Base-by-base conservation (phyloP, 2,329 filamentous ascomycete species). In the Onygena corvina region DNA sequence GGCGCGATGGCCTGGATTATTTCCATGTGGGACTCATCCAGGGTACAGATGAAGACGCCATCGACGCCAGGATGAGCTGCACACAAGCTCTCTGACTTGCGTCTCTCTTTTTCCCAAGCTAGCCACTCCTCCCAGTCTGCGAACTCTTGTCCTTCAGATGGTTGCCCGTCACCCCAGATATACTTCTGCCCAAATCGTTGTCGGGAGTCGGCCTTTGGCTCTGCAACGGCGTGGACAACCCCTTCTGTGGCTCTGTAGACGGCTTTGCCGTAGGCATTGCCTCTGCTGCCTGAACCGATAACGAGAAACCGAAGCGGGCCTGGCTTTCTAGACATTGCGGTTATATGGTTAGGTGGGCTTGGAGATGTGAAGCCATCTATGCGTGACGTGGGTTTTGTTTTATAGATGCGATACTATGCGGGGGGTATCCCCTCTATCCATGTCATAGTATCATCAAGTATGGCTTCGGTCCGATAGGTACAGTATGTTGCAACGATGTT, bases 1-100 rank as follows among this genome's bases (percentile, higher is more conserved):
- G 77, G 77, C 1, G 84, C 82, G 47, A 94, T 73, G 1, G 79
- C 84, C 36, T 82, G 74, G 18, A 94, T 76, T 44, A 90, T 86
- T 50, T 88, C 82, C 46, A 80, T 80, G 65, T 98, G 92, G 69
- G 86, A 82, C 66, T 94, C 85, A 64, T 98, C 92, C 7, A 90
- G 74, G 1, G 93, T 87, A 64, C 81, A 84, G 40, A 86, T 74
- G 57, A 84, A 81, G 11, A 80, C 75, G 0, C 76, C 82, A 53
- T 84, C 80, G 2, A 84, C 73, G 1, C 80, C 80, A 0, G 50
- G 4, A 74, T 71, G 61, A 3, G 56, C 12, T n/a, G 42, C 8
- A 23, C 25, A 23, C 21, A 27, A 31, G 1, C 70, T 69, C 2
- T 68, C 61, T 46, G 66, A 72, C 9, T 74, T 71, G 8, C 86